Conservation (phyloP, 1,139 yeast species). For the Candida gigantensis region DNA sequence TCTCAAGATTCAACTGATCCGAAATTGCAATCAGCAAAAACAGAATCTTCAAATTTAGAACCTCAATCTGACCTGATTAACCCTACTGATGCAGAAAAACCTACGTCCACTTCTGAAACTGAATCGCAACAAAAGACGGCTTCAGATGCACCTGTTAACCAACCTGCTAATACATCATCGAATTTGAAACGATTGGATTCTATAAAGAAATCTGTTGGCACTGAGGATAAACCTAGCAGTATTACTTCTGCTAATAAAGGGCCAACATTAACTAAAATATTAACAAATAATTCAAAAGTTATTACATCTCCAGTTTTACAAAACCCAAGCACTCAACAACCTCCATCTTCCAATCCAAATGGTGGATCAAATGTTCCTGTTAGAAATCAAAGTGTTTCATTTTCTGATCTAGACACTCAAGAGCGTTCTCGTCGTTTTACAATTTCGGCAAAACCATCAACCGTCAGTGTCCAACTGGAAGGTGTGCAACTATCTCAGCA, state of each 20-base stretch:
- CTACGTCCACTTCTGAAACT: background rate
- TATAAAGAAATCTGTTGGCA: background rate
- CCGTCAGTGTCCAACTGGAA: constrained; percentile 20
- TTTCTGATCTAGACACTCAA: constrained; percentile 38
- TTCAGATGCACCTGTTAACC: background rate
- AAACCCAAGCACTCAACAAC: constrained; percentile 10
- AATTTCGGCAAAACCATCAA: constrained; percentile 47
- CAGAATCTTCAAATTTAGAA: background rate
- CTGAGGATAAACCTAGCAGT: background rate
- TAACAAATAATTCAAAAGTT: constrained; percentile 1
- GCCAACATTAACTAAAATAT: constrained; percentile 2
- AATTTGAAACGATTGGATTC: background rate
- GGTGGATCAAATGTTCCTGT: constrained; percentile 8
- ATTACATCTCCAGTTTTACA: constrained; percentile 4
- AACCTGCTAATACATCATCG: background rate
- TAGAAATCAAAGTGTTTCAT: constrained; percentile 35
- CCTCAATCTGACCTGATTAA: no score
- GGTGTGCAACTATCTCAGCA: constrained; percentile 1
- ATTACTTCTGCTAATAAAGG: background rate
- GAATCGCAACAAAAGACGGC: background rate
- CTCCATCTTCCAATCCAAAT: constrained; percentile 6
- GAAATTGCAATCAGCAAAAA: background rate
- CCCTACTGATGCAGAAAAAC: background rate
- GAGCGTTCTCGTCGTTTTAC: constrained; percentile 47
- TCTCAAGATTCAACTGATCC: constrained; percentile 1